These are phyloP conservation scores for Gynandropsis gynandra DNA, from an alignment of 345 rosid genomes.

Conservation along the genomic window DNA sequence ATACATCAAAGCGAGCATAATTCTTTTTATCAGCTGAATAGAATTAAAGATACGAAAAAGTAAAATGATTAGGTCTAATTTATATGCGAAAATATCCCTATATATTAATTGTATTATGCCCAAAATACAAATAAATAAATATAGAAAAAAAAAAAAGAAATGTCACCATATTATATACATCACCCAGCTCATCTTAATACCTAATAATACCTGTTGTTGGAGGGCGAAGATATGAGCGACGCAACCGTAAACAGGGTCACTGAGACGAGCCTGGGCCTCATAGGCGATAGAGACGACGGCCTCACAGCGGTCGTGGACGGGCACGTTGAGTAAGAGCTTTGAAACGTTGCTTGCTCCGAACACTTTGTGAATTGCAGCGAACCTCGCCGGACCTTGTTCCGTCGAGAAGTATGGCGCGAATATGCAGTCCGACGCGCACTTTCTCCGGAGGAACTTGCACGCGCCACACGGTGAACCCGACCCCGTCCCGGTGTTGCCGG, in stretches of 20 bases:
- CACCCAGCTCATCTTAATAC: neutral
- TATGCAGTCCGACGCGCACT: conserved; percentile 48
- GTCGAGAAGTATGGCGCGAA: conserved; percentile 51
- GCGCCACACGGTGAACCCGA: conserved; percentile 59
- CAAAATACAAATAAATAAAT: neutral
- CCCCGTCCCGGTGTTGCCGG: conserved; percentile 31
- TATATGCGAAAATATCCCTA: neutral
- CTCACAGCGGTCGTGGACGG: conserved; percentile 48
- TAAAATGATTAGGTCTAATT: no score
- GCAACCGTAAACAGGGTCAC: conserved; percentile 61
- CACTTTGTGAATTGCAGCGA: conserved; percentile 61
- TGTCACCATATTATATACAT: neutral
- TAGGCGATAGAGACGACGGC: conserved; percentile 56
- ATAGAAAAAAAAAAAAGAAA: no score
- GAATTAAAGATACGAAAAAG: no score
- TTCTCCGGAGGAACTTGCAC: conserved; percentile 54
- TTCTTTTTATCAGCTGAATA: no score
- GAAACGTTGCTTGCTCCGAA: conserved; percentile 69
- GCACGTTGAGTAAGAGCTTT: conserved; percentile 46
- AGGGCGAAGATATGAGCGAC: conserved; percentile 55
- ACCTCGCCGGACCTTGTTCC: conserved; percentile 51
- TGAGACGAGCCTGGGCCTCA: conserved; percentile 57
- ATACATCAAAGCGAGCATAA: neutral
- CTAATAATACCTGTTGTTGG: conserved; percentile 46
- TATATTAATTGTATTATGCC: neutral